Base-by-base conservation (phyloP, 805 yeast genomes). In the Schizosaccharomyces lindneri region DNA sequence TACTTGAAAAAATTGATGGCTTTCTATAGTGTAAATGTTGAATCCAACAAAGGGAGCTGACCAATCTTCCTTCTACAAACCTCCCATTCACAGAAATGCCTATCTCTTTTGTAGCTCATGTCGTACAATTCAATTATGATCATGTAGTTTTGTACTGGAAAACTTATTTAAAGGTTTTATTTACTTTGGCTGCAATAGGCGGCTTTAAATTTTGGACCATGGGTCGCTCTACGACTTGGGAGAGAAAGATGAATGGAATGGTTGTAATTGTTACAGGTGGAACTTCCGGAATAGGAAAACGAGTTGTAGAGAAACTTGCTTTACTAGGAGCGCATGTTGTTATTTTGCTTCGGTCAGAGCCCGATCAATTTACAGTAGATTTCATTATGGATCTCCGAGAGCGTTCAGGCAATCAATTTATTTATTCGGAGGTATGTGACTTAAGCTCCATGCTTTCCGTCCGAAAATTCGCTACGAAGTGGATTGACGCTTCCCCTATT, bases 381-480 rank as follows among this genome's bases (percentile, higher is more conserved):
- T 85, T 81, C 71, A 76, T 90, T 48, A 81, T 84, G 29, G 94
- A 86, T 67, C 71, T 93, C 63, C 76, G 97, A 64, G 82, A 80
- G 11, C 72, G 70, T 24, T 82, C 89, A 21, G 76, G 76, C 57
- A 93, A 89, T 72, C 78, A 78, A 61, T 70, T 90, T 76, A 80
- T 93, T 59, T 90, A 86, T 70, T 89, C 93, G n/a, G 99, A 93
- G 68, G 79, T 82, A 66, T 87, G 95, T 70, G 94, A 93, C 70
- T 75, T 93, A 63, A 74, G 80, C 19, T 82, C 86, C 62, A 73
- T 93, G 62, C 74, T 82, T 68, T 81, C 88, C 2, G 78, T 93
- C 13, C 78, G 99, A 67, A 81, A 82, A 68, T 93, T 93, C 74
- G 97, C 96, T 36, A 89, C 97, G 1, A 81, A 78, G 63, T 93